Base-by-base conservation (phyloP, 208 protist genomes). In the Trichomonas vaginalis region DNA sequence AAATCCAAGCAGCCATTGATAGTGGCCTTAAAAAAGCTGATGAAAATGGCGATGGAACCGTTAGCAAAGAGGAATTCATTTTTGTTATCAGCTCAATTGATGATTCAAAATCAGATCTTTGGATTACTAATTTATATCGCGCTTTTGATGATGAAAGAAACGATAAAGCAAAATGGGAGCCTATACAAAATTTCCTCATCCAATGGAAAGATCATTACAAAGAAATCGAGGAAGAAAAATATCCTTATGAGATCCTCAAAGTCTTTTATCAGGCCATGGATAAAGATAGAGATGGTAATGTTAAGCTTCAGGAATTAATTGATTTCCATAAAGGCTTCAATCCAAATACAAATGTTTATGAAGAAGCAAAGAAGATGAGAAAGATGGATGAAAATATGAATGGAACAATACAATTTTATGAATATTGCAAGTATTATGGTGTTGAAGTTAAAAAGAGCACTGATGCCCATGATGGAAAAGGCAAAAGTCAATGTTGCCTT, bases 31-130 rank as follows among this genome's bases (percentile, higher is more conserved):
- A 39, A 80, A 79, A 96, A 56, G 96, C 95, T 2, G 96, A 96
- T 42, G 45, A 49, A 47, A 95, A 96, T 95, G 96, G 95, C 3
- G 95, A 96, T 42, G 96, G 96, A 37, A 56, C 32, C 27, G 47
- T 96, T 27, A 96, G 40, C 95, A 62, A 86, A 51, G 96, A 96
- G 10, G 96, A 96, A 42, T 96, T 96, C 45, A 96, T 96, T 27
- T 70, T 70, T 27, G 21, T 70, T 70, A 70, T 70, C n/a, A n/a
- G 21, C 56, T 8, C 12, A 32, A 70, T 70, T 27, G 56, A 70
- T 27, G 56, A 70, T 70, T n/a, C 17, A n/a, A 70, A 70, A 27
- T n/a, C 21, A n/a, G 56, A 70, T 70, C 21, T 70, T 32, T 70
- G 56, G 56, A 70, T 70, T 27, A n/a, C 56, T 3, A 70, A 70